phyloP scores from a whole-genome alignment of 202 grass and related monocot species.

The Dendrocalamus latiflorus region DNA sequence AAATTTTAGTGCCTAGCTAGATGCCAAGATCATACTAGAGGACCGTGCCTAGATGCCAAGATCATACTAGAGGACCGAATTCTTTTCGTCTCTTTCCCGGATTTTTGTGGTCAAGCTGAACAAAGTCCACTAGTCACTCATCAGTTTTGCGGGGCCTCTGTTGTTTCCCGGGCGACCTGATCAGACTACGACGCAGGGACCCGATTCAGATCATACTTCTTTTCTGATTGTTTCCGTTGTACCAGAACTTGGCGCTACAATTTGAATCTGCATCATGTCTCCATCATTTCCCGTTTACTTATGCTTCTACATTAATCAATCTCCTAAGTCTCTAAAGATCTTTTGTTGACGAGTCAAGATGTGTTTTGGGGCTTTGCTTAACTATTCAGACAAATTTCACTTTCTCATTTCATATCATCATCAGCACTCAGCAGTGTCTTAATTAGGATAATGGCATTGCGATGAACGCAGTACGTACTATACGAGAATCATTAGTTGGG shows the following conservation, averaged over 20 bases:
- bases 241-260: background rate
- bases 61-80: too few species aligned
- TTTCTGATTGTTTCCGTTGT: background rate
- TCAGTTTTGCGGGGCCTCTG: too few species aligned
- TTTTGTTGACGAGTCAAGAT: background rate
- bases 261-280: background rate
- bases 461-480: background rate
- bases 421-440: background rate
- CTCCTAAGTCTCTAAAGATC: background rate
- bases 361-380: background rate
- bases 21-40: too few species aligned
- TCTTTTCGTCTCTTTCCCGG: too few species aligned
- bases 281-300: slow-evolving; percentile 16
- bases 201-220: background rate
- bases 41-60: too few species aligned
- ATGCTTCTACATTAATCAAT: background rate
- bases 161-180: too few species aligned
- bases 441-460: background rate
- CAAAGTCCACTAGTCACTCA: too few species aligned
- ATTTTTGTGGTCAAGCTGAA: too few species aligned
- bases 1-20: too few species aligned
- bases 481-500: background rate
- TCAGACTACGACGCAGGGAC: background rate
- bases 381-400: background rate
- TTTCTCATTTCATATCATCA: background rate